Evolutionary conservation across 192 early-diverging fungal species (phyloP), one percentile per base, ranked within the genome.

Genomic region (Obelidium mucronatum): DNA sequence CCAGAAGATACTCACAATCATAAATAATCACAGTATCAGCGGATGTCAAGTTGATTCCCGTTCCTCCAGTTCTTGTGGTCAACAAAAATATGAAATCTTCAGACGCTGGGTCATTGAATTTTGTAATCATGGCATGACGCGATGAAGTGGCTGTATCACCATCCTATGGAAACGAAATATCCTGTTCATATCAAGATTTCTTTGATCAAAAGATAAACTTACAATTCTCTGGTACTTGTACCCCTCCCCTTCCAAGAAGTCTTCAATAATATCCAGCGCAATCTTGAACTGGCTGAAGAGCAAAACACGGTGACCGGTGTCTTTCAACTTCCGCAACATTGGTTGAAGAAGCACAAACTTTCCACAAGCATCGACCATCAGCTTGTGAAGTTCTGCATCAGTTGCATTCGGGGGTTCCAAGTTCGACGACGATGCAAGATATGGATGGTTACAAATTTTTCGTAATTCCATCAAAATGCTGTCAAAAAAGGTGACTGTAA

Each of bases 211-310:
- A 37, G 31, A 36, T 15, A 37, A 40, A 80, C 83, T 33, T 39
- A 78, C 84, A 33, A 87, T 79, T 30, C 93, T 78, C 8, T 86
- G 60, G 81, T 81, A 93, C 40, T 73, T 68, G 64, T 86, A 85
- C 0, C 79, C 81, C 61, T 87, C 78, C 2, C 74, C 82, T 2
- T 79, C 67, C 54, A 96, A 73, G 73, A 92, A 92, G 5, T 90
- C 81, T 73, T 96, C 94, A 17, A 97, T 74, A 30, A 98, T 87
- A 76, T 95, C 90, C 28, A 98, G 81, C 69, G 92, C 89, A 30
- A 88, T 78, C n/a, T 91, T 94, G 79, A 97, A 95, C 76, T 95
- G 94, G 56, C 89, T 90, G 73, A 98, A 98, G 30, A 98, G 78
- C 3, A 98, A 78, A 0, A 97, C 84, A 19, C 90, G 83, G 79